phyloP scores from a whole-genome alignment of 2,329 filamentous ascomycete species.

The Aspergillus neotritici region DNA sequence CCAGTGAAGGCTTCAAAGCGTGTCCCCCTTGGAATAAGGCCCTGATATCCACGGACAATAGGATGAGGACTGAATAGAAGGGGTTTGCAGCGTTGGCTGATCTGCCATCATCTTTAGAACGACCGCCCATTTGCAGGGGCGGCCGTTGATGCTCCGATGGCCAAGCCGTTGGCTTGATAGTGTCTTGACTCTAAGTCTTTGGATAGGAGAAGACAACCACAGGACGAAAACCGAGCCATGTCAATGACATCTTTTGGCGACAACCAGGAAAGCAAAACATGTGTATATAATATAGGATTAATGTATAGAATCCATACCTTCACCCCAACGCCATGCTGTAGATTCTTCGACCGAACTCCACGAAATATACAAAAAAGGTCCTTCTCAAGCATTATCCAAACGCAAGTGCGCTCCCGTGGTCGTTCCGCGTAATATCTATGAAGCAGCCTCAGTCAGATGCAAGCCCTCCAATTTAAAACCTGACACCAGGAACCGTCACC shows the following conservation, averaged over 20 bases:
- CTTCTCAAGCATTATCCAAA: too few species aligned
- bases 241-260: too few species aligned
- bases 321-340: too few species aligned
- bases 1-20: not conserved
- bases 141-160: slow-evolving; percentile 38
- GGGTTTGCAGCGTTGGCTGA: slow-evolving; percentile 16
- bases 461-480: not conserved
- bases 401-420: too few species aligned
- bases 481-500: not conserved
- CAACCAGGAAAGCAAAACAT: too few species aligned
- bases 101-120: slow-evolving; percentile 49
- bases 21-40: slow-evolving; percentile 28
- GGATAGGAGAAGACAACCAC: too few species aligned
- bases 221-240: too few species aligned
- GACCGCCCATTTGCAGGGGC: slow-evolving; percentile 33
- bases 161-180: not conserved
- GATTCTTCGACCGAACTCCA: too few species aligned
- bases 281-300: too few species aligned
- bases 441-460: not conserved
- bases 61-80: slow-evolving; percentile 22
- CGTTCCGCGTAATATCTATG: not conserved
- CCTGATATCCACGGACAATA: slow-evolving; percentile 15
- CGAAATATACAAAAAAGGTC: too few species aligned
- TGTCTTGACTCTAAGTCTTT: too few species aligned
- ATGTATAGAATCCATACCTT: too few species aligned